Evolutionary conservation across 2,329 filamentous ascomycete genomes (phyloP), one percentile per base, ranked within the genome.

Genomic region (Capronia epimyces): DNA sequence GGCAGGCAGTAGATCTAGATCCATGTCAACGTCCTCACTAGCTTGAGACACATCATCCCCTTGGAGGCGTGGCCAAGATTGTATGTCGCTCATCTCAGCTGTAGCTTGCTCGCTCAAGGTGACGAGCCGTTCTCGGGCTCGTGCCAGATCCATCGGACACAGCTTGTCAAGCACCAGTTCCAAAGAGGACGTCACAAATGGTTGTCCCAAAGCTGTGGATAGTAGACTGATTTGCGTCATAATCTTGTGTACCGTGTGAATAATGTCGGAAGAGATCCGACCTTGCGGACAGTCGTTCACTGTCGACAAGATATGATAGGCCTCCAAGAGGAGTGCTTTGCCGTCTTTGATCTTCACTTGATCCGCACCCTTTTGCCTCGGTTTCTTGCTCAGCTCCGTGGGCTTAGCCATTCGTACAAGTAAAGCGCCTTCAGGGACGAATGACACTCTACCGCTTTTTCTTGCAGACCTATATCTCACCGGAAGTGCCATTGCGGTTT

Each of bases 401-500:
- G 27, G 37, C 20, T 46, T 45, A 15, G 25, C 21, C 5, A 24
- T 8, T 16, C 20, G 18, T 9, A 9, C 13, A 16, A 6, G 39
- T 20, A 43, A 13, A 16, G 47, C 24, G 18, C 25, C 27, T 25
- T 9, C 16, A 25, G 53, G 59, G 6, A 62, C 44, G 29, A 62
- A 56, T 2, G 59, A 60, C 10, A 62, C 45, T 32, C 58, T 54
- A 6, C 58, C 56, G 40, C 54, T 58, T 71, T 71, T 31, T 91
- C 74, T 0, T 87, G 83, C 1, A 60, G 51, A 54, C 68, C 65
- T 57, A 66, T 64, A 20, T 72, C 71, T 22, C 91, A 74, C 57
- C 0, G 89, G 83, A 1, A 90, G 89, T 0, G 89, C 94, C 21
- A 96, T 83, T 0, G 89, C 95, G 0, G 93, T 96, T 62, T 98